phyloP scores from a whole-genome alignment of 2,329 filamentous ascomycete species.

The Venturia carpophila region DNA sequence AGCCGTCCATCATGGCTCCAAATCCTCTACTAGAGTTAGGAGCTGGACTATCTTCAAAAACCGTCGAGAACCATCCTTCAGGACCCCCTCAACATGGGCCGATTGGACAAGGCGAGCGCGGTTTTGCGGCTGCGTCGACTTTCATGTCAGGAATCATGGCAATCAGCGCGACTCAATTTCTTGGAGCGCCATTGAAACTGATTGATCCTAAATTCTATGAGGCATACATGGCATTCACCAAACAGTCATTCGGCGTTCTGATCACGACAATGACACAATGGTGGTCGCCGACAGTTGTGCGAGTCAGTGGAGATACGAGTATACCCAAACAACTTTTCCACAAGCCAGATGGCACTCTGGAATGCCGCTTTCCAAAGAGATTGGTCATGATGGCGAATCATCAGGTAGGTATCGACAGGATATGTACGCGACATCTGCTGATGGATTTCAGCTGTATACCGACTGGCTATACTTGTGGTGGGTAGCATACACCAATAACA shows the following conservation, averaged over 20 bases:
- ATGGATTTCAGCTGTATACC: slow-evolving; percentile 58
- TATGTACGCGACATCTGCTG: neutral
- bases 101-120: slow-evolving; percentile 42
- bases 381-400: slow-evolving; percentile 82
- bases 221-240: slow-evolving; percentile 79
- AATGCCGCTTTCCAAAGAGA: slow-evolving; percentile 73
- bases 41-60: slow-evolving; percentile 38
- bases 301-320: slow-evolving; percentile 75
- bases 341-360: slow-evolving; percentile 62
- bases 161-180: slow-evolving; percentile 60
- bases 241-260: slow-evolving; percentile 71
- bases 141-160: slow-evolving; percentile 44
- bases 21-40: slow-evolving; percentile 28
- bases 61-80: slow-evolving; percentile 36
- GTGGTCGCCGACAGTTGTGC: slow-evolving; percentile 77
- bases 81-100: slow-evolving; percentile 39
- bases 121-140: slow-evolving; percentile 43
- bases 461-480: slow-evolving; percentile 94
- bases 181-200: slow-evolving; percentile 69
- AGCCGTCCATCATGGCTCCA: slow-evolving; percentile 7
- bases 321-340: slow-evolving; percentile 67
- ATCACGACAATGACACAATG: slow-evolving; percentile 75
- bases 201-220: slow-evolving; percentile 73
- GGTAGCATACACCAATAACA: slow-evolving; percentile 76
- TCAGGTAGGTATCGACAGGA: slow-evolving; percentile 37